A percentile compares a stretch with the other conserved stretches of the same genome.
Evolutionary conservation across 768 basidiomycete species (phyloP).

Genomic region (Russula earlei): DNA sequence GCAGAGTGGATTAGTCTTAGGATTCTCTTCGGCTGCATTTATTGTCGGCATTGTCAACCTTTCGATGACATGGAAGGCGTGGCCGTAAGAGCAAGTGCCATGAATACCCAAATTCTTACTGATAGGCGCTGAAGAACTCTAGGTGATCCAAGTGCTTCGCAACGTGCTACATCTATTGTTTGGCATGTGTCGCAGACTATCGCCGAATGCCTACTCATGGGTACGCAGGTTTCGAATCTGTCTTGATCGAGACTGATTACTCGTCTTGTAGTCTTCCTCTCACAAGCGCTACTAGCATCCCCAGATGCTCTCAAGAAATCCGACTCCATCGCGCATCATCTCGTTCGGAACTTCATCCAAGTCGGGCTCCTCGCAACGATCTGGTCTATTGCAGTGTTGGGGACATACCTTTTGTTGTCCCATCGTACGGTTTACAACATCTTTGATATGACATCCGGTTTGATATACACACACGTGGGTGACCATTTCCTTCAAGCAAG

Average conservation of each 20-base stretch:
- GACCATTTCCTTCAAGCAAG: background rate
- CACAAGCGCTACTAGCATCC: background rate
- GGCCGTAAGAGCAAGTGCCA: background rate
- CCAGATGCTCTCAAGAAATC: background rate
- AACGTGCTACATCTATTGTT: background rate
- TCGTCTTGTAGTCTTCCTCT: background rate
- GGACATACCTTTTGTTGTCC: no score
- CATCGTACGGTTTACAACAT: no score
- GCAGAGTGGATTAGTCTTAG: background rate
- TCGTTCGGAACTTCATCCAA: background rate
- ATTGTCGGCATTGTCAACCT: background rate
- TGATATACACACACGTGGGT: constrained; percentile 2
- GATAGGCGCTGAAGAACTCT: background rate
- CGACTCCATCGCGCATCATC: background rate
- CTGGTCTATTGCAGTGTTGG: background rate
- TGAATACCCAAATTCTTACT: background rate
- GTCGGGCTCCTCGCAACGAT: background rate
- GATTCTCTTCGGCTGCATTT: background rate
- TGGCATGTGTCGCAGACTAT: background rate
- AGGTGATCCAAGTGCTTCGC: background rate
- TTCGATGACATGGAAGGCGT: background rate
- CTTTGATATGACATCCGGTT: no score
- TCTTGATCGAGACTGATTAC: background rate
- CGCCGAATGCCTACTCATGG: background rate
- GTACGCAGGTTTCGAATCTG: background rate